Conservation (phyloP, 2,329 filamentous ascomycete species). For the Lecanicillium sp. region DNA sequence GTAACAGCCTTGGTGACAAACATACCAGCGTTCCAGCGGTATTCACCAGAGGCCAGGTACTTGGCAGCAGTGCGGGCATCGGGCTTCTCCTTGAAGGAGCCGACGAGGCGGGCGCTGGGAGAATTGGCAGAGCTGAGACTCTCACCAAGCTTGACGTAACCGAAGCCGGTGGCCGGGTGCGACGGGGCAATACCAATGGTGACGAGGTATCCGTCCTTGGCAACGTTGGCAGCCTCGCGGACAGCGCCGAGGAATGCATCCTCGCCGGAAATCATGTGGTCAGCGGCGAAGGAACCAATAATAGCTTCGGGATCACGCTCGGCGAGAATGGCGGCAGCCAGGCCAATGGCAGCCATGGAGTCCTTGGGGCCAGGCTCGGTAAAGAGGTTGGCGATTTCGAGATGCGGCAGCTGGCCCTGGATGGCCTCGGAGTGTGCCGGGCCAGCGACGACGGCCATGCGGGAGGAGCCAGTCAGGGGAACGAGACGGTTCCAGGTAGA, state of each 20-base stretch:
- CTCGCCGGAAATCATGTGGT: constrained; percentile 20
- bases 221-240: constrained; percentile 17
- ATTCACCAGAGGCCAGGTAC: constrained; percentile 18
- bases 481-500: constrained; percentile 18
- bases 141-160: constrained; percentile 18
- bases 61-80: constrained; percentile 19
- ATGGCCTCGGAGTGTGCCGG: constrained; percentile 17
- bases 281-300: constrained; percentile 18
- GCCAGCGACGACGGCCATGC: constrained; percentile 18
- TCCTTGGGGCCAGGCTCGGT: constrained; percentile 19
- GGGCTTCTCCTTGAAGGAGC: constrained; percentile 19
- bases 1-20: constrained; percentile 19
- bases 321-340: constrained; percentile 17
- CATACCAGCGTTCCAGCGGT: constrained; percentile 20
- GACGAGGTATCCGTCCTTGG: constrained; percentile 17
- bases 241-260: constrained; percentile 18
- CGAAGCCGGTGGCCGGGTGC: constrained; percentile 19
- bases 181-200: constrained; percentile 19
- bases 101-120: constrained; percentile 15
- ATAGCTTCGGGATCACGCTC: constrained; percentile 16
- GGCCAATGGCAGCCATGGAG: constrained; percentile 19
- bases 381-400: constrained; percentile 15
- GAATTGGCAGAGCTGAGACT: constrained; percentile 13
- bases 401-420: constrained; percentile 15
- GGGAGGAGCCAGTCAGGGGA: constrained; percentile 16